Conservation (phyloP, 2,329 filamentous ascomycete species). For the Pseudogymnoascus pannorum region DNA sequence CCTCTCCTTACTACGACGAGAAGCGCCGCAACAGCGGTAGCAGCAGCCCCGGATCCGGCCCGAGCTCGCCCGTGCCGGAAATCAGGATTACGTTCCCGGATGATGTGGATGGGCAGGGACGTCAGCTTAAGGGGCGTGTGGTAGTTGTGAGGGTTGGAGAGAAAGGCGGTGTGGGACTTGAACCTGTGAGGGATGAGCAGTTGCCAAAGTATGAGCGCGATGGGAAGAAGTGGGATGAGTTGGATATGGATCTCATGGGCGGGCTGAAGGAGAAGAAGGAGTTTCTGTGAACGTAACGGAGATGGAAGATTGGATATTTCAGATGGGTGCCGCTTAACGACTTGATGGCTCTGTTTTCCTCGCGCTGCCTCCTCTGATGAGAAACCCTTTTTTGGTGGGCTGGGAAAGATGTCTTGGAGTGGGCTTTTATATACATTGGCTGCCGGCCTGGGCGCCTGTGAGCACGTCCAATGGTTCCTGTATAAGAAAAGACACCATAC, state of each 20-base stretch:
- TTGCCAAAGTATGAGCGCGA: conserved; percentile 86
- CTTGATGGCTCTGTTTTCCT: neutral
- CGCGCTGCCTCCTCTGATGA: neutral
- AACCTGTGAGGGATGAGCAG: conserved; percentile 69
- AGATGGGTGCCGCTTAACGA: neutral
- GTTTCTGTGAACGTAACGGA: conserved; percentile 1
- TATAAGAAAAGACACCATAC: neutral
- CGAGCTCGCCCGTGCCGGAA: conserved; percentile 78
- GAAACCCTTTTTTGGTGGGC: neutral
- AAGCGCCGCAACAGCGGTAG: conserved; percentile 58
- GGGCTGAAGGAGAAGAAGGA: conserved; percentile 83
- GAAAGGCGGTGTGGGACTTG: conserved; percentile 73
- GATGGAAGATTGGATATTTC: too few species aligned
- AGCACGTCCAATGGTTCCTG: neutral
- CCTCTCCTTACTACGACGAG: conserved; percentile 55
- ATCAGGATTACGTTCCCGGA: conserved; percentile 98
- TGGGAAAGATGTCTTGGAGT: neutral
- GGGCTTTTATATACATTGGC: neutral
- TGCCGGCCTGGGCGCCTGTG: neutral
- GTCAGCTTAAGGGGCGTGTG: conserved; percentile 75
- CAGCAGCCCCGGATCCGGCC: conserved; percentile 65
- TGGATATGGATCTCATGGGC: conserved; percentile 91
- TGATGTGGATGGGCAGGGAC: conserved; percentile 81
- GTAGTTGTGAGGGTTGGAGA: conserved; percentile 90
- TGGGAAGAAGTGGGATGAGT: conserved; percentile 75